Evolutionary conservation across 148 eudicot genomes (phyloP).

Genomic region (Chenopodium formosanum): DNA sequence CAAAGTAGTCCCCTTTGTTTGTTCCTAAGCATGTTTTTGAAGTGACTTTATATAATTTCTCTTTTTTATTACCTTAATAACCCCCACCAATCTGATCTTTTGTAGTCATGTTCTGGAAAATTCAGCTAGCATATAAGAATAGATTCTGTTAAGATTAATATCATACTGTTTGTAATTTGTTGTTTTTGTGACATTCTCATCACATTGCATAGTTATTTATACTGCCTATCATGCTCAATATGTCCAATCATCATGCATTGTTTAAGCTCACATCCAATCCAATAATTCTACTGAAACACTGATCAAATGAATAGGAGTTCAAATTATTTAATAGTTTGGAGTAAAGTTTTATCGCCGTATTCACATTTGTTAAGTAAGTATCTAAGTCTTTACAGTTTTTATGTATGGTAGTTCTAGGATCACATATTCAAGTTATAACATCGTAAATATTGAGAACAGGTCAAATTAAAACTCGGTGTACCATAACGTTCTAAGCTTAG

Average conservation of each 20-base stretch:
- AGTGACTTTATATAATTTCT: no score
- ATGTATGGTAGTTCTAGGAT: no score
- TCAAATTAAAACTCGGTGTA: no score
- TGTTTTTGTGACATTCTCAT: not conserved
- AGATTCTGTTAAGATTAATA: not conserved
- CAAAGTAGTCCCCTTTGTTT: not conserved
- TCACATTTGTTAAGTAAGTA: no score
- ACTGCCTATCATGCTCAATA: not conserved
- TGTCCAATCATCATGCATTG: not conserved
- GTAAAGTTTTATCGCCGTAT: no score
- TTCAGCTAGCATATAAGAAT: not conserved
- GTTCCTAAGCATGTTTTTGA: not conserved
- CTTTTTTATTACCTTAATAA: not conserved
- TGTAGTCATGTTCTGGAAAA: not conserved
- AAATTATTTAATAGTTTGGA: not conserved
- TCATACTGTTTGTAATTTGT: constrained; percentile 2
- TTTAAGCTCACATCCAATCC: constrained; percentile 2
- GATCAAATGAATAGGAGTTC: not conserved
- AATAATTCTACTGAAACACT: not conserved
- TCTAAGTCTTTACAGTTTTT: no score
- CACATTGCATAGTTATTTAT: not conserved
- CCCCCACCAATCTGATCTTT: constrained; percentile 1
- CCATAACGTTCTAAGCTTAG: not conserved
- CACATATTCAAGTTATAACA: no score
- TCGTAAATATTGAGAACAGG: no score